A percentile compares a stretch with the other conserved stretches of the same genome.
Conservation (phyloP, 495 filamentous ascomycete species). For the Ascodesmis nigricans region DNA sequence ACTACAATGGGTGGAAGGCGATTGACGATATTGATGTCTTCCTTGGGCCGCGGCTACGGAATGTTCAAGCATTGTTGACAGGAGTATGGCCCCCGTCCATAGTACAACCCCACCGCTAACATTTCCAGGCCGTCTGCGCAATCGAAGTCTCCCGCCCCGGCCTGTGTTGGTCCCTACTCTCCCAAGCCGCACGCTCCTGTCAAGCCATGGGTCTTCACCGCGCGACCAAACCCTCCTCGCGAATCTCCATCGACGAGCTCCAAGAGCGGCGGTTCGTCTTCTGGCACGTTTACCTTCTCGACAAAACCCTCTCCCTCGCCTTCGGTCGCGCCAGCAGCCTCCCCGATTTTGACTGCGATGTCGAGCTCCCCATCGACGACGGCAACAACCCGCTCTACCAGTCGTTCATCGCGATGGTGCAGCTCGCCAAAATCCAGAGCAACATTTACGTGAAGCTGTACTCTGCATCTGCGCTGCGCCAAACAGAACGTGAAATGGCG, state of each 20-base stretch:
- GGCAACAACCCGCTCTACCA: conserved; percentile 8
- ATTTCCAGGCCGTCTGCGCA: conserved; percentile 14
- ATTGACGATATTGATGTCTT: conserved; percentile 20
- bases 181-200: conserved; percentile 18
- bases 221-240: conserved; percentile 4
- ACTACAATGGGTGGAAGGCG: conserved; percentile 16
- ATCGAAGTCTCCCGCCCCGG: conserved; percentile 19
- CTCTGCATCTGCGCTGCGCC: conserved; percentile 9
- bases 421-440: conserved; percentile 15
- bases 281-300: conserved; percentile 22
- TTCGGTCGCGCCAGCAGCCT: conserved; percentile 19
- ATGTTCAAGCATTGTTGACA: conserved; percentile 18
- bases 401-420: conserved; percentile 15
- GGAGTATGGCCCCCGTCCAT: no score
- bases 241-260: conserved; percentile 12
- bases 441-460: conserved; percentile 18
- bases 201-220: conserved; percentile 23
- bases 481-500: conserved; percentile 12
- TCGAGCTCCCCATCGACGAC: conserved; percentile 16
- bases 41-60: conserved; percentile 12
- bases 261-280: conserved; percentile 22
- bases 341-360: conserved; percentile 19
- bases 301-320: conserved; percentile 19
- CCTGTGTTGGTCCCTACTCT: conserved; percentile 18
- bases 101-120: neutral